These are phyloP conservation scores for Xylaria flabelliformis DNA, from an alignment of 495 filamentous ascomycete species.

Conservation along the genomic window DNA sequence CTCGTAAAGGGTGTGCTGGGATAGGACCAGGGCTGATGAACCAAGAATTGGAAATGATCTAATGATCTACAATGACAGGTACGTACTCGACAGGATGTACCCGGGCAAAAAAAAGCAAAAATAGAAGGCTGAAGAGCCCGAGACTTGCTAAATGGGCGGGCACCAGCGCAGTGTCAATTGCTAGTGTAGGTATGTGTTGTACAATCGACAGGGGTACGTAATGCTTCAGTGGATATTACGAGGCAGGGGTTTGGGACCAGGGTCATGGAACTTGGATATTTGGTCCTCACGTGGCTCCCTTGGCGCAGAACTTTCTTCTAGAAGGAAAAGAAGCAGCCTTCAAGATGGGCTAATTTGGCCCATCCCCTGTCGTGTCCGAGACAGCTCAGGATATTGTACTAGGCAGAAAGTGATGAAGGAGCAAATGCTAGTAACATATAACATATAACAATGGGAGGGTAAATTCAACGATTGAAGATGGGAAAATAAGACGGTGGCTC, in stretches of 20 bases:
- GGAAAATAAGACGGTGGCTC: constrained; percentile 41
- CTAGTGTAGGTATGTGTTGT: too few relatives aligned
- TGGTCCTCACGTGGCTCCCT: constrained; percentile 40
- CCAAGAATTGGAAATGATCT: constrained; percentile 21
- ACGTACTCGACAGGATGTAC: constrained; percentile 14
- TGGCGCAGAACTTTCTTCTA: constrained; percentile 34
- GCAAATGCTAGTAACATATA: constrained; percentile 17
- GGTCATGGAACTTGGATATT: constrained; percentile 30
- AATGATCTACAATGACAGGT: constrained; percentile 19
- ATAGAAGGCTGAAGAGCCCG: constrained; percentile 20
- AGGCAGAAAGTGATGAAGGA: constrained; percentile 1
- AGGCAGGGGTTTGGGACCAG: constrained; percentile 34
- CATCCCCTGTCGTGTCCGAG: constrained; percentile 3
- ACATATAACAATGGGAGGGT: constrained; percentile 26
- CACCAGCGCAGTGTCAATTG: neutral
- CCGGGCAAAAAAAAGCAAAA: constrained; percentile 23
- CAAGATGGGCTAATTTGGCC: too few relatives aligned
- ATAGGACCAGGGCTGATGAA: constrained; percentile 13
- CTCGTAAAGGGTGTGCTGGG: constrained; percentile 17
- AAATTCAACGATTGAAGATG: constrained; percentile 29
- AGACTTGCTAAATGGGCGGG: neutral
- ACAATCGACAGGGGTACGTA: constrained; percentile 19
- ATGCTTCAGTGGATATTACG: constrained; percentile 7
- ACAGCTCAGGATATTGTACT: constrained; percentile 2
- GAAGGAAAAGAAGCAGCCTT: constrained; percentile 24